A percentile compares a stretch with the other conserved stretches of the same genome.
Conservation (phyloP, 805 yeast species). For the Martiniozyma abietophila region DNA sequence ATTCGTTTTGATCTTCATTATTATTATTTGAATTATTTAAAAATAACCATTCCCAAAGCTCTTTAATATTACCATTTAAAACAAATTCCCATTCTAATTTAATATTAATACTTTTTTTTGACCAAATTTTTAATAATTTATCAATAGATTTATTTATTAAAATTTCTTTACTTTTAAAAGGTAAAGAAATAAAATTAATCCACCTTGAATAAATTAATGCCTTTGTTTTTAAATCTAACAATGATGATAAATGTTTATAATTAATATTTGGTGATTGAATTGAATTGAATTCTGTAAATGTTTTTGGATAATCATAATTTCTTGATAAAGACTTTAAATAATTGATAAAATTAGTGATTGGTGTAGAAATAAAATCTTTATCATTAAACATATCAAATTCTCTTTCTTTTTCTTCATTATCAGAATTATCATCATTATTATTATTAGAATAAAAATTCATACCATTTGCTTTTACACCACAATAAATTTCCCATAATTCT, state of each 20-base stretch:
- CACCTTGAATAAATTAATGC: constrained; percentile 1
- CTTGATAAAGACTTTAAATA: background rate
- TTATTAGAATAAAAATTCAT: background rate
- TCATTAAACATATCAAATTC: too few relatives aligned
- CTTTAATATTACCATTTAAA: background rate
- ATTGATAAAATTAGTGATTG: background rate
- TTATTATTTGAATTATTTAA: too few relatives aligned
- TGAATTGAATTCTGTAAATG: constrained; percentile 6
- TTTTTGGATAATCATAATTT: constrained; percentile 1
- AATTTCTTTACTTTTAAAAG: too few relatives aligned
- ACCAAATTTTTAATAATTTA: background rate
- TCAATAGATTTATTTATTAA: background rate
- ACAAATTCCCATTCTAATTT: background rate
- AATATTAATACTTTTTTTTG: too few relatives aligned
- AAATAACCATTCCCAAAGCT: background rate
- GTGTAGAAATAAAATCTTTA: background rate
- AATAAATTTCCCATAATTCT: constrained; percentile 11
- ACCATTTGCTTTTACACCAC: background rate
- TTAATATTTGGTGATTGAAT: background rate
- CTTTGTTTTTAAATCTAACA: constrained; percentile 2
- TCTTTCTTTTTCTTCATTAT: background rate
- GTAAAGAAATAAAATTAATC: constrained; percentile 1
- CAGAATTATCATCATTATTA: background rate
- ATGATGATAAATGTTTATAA: background rate
- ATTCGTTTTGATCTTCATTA: too few relatives aligned